Evolutionary conservation across 768 basidiomycete species (phyloP), one percentile per base, ranked within the genome.

Genomic region (Dendrothele bispora): DNA sequence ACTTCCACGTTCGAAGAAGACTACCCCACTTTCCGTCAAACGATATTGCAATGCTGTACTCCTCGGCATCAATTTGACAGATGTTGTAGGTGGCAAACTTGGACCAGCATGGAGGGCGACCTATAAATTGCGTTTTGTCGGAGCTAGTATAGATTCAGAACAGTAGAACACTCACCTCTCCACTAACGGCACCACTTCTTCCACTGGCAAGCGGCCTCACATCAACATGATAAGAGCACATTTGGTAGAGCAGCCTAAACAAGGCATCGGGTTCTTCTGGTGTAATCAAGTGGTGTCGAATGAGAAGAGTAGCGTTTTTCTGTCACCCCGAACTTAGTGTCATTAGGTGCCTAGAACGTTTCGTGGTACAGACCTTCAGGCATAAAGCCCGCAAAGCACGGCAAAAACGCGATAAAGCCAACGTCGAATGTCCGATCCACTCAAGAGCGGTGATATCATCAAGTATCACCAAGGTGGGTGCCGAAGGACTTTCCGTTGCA

Each of bases 1-100:
- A 12, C 82, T 91, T 4, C 89, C 89, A 50, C 82, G 78, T 48
- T 84, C 78, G 57, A 92, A 91, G 67, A 84, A 91, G 0, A 79
- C 65, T 2, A 80, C 78, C 3, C 83, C 76, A 7, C 68, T 63
- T 52, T 91, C 90, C 12, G 82, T 80, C 51, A 91, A 64, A 39
- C 82, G 72, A 61, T 91, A 92, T 50, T 90, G 88, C 7, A 88
- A 51, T 0, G 87, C 86, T 1, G 68, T 60, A 41, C 68, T 73
- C 43, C 88, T 71, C 3, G 78, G 66, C 29, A 85, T 73, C 14
- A 73, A 56, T 27, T 62, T 74, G 50, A 73, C 66, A 41, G 17
- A 49, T 24, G 51, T 65, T 28, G 61, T 61, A 10, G 40, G 50
- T 3, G 55, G 56, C 10, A 68, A 67, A 32, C 65, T 66, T 3